Evolutionary conservation across 352 stramenopile species (phyloP), one percentile per base, ranked within the genome.

Genomic region (Globisporangium spinosum): DNA sequence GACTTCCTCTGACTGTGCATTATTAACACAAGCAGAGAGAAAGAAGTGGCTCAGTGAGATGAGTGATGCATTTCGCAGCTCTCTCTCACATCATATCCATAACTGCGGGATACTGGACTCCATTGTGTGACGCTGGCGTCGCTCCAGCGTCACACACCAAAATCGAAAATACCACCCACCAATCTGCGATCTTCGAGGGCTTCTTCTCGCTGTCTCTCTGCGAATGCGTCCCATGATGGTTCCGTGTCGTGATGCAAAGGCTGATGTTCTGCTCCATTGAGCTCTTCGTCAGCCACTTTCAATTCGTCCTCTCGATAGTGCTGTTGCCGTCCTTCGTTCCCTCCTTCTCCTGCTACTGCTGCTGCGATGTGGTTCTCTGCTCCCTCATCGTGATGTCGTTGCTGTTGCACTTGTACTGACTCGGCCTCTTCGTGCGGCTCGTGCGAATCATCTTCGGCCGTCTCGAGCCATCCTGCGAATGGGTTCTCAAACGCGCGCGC

Each of bases 401-500:
- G 43, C 5, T 22, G 15, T 29, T 25, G 47, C 1, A 27, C 2
- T 3, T 25, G 27, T 5, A 17, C 10, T 43, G 35, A 43, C 35
- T 25, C 17, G 10, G 2, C 8, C 20, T 60, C 55, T 60, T 32
- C 17, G 2, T 25, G 27, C 17, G 8, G 17, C 27, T 40, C 7
- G 22, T 27, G 55, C 17, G 22, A 8, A 20, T 40, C 34, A 0
- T 61, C 20, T 15, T 59, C 32, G 2, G 34, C 7, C 13, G n/a
- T 15, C 27, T 22, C 15, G 13, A 60, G 15, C 64, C 64, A 70
- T 40, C n/a, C 22, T 1, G 29, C 22, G 6, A 70, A 70, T 23
- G 57, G 57, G 17, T 61, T 55, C 56, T 55, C 64, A 45, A 69
- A 51, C 38, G 55, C 68, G 34, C 20, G 34, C 20, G 9, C 13